A percentile compares a stretch with the other conserved stretches of the same genome.
These are phyloP conservation scores for Morella rubra DNA, from an alignment of 306 rosid genomes.

Conservation along the genomic window DNA sequence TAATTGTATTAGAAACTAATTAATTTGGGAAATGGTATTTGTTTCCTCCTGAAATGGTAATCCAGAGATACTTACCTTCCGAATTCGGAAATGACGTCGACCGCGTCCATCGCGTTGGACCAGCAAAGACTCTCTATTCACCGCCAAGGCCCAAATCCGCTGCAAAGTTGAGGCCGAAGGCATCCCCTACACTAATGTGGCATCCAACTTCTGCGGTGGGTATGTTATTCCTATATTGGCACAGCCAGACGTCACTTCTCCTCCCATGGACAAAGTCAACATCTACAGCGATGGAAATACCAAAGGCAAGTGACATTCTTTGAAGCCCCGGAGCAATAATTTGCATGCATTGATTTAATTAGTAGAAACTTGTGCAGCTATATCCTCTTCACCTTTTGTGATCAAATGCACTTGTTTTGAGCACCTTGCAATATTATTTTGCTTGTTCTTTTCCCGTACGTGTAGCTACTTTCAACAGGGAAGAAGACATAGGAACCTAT, in stretches of 20 bases:
- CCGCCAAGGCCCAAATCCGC: constrained; percentile 39
- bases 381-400: too few relatives aligned
- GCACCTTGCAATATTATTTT: too few relatives aligned
- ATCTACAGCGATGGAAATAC: constrained; percentile 47
- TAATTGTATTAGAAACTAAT: too few relatives aligned
- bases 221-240: constrained; percentile 39
- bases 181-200: constrained; percentile 46
- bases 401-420: too few relatives aligned
- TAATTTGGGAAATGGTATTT: too few relatives aligned
- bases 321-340: too few relatives aligned
- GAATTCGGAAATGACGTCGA: constrained; percentile 57
- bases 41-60: too few relatives aligned
- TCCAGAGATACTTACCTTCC: constrained; percentile 53
- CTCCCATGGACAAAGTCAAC: constrained; percentile 48
- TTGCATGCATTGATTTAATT: too few relatives aligned
- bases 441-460: too few relatives aligned
- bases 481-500: constrained; percentile 76
- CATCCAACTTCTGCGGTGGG: constrained; percentile 37
- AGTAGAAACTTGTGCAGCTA: too few relatives aligned
- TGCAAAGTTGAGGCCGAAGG: constrained; percentile 41
- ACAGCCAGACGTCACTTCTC: constrained; percentile 42
- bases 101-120: constrained; percentile 48
- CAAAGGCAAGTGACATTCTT: constrained; percentile 23
- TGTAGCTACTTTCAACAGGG: constrained; percentile 69
- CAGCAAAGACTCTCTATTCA: constrained; percentile 48